These are phyloP conservation scores for Rhizophora mangle DNA, from an alignment of 345 rosid genomes.

Conservation along the genomic window DNA sequence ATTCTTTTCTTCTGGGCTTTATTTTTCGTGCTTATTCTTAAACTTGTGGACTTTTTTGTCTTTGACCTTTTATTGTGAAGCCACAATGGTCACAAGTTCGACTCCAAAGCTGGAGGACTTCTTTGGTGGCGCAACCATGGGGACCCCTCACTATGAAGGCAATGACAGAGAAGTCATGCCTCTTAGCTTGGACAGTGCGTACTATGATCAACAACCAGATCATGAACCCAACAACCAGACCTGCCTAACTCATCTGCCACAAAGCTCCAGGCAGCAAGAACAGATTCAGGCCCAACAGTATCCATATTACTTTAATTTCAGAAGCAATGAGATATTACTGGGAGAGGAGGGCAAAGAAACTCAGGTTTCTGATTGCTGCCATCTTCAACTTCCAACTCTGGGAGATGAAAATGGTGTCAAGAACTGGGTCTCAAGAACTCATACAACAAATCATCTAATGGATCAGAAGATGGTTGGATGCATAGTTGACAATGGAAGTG, in stretches of 20 bases:
- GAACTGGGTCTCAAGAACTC: conserved; percentile 43
- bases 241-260: conserved; percentile 27
- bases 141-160: conserved; percentile 65
- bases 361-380: conserved; percentile 33
- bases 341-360: conserved; percentile 28
- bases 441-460: conserved; percentile 43
- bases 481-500: conserved; percentile 33
- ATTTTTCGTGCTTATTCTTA: conserved; percentile 13
- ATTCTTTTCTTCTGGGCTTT: conserved; percentile 26
- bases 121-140: conserved; percentile 63
- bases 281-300: conserved; percentile 34
- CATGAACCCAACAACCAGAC: conserved; percentile 41
- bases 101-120: conserved; percentile 88
- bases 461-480: conserved; percentile 43
- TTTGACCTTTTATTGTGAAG: conserved; percentile 38
- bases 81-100: conserved; percentile 44
- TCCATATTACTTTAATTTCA: conserved; percentile 34
- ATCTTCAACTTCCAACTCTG: conserved; percentile 40
- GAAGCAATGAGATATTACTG: conserved; percentile 40
- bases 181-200: conserved; percentile 68
- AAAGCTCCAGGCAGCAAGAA: conserved; percentile 27
- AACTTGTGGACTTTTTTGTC: conserved; percentile 23
- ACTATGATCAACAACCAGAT: conserved; percentile 38
- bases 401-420: conserved; percentile 38
- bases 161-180: conserved; percentile 67